Evolutionary conservation across 352 stramenopile genomes (phyloP).

Genomic region (Globisporangium iwayamae): DNA sequence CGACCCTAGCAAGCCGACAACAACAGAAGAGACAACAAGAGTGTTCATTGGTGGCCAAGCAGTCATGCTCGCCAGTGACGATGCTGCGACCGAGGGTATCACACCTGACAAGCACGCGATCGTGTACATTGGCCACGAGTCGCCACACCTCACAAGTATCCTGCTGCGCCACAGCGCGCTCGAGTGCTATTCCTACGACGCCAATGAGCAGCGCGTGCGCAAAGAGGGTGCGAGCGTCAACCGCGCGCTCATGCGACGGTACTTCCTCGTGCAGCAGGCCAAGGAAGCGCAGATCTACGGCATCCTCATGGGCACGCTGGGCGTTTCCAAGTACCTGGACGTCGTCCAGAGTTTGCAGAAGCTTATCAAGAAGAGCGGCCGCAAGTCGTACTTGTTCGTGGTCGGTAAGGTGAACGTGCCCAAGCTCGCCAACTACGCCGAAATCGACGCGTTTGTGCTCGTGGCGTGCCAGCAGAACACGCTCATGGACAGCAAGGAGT

Average conservation of each 20-base stretch:
- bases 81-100: conserved; percentile 22
- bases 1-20: conserved; percentile 27
- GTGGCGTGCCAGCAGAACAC: conserved; percentile 95
- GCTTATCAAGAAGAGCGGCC: conserved; percentile 87
- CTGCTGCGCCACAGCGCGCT: conserved; percentile 70
- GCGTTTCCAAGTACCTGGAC: conserved; percentile 89
- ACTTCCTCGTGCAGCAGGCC: conserved; percentile 90
- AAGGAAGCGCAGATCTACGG: conserved; percentile 93
- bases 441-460: conserved; percentile 97
- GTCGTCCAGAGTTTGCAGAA: conserved; percentile 87
- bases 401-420: conserved; percentile 97
- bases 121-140: conserved; percentile 76
- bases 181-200: conserved; percentile 75
- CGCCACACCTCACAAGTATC: conserved; percentile 78
- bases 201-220: conserved; percentile 32
- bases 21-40: not conserved
- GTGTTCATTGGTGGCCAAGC: conserved; percentile 61
- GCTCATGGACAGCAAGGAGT: conserved; percentile 91
- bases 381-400: conserved; percentile 95
- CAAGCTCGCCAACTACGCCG: conserved; percentile 97
- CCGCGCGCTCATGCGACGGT: conserved; percentile 64
- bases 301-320: conserved; percentile 95
- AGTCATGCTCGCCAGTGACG: conserved; percentile 27
- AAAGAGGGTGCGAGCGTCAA: conserved; percentile 66
- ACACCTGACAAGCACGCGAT: conserved; percentile 40